Conservation (phyloP, 768 basidiomycete genomes). For the Leucogyrophana mollusca region DNA sequence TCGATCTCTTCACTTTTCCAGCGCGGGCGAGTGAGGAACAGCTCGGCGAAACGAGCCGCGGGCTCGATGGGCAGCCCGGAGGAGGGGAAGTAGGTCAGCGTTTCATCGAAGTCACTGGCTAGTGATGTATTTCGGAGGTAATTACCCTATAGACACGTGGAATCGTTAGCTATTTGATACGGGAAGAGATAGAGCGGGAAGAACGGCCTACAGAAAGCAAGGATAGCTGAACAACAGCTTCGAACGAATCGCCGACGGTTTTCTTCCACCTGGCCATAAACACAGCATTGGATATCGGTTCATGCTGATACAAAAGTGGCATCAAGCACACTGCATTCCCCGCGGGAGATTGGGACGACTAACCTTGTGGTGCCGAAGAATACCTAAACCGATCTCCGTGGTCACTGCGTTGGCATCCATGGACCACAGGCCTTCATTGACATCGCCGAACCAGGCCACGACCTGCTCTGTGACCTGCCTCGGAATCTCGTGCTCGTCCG, state of each 20-base stretch:
- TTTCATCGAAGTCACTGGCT: conserved; percentile 26
- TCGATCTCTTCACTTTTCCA: conserved; percentile 81
- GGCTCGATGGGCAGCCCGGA: conserved; percentile 76
- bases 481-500: conserved; percentile 72
- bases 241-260: conserved; percentile 78
- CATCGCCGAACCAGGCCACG: conserved; percentile 79
- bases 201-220: conserved; percentile 62
- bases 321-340: background rate
- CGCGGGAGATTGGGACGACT: background rate
- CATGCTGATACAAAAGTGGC: conserved; percentile 42
- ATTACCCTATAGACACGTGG: conserved; percentile 63
- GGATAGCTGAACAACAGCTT: conserved; percentile 53
- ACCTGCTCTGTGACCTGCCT: conserved; percentile 62
- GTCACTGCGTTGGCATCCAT: conserved; percentile 64
- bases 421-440: conserved; percentile 57
- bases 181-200: background rate
- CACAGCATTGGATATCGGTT: conserved; percentile 50
- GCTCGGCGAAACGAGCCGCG: conserved; percentile 77
- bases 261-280: conserved; percentile 70
- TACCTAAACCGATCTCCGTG: conserved; percentile 73
- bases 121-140: conserved; percentile 51
- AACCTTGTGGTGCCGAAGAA: conserved; percentile 65
- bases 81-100: conserved; percentile 73
- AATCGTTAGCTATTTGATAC: background rate
- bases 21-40: conserved; percentile 76